Conservation (phyloP, 2,329 filamentous ascomycete species). For the Cladosporium sp. region DNA sequence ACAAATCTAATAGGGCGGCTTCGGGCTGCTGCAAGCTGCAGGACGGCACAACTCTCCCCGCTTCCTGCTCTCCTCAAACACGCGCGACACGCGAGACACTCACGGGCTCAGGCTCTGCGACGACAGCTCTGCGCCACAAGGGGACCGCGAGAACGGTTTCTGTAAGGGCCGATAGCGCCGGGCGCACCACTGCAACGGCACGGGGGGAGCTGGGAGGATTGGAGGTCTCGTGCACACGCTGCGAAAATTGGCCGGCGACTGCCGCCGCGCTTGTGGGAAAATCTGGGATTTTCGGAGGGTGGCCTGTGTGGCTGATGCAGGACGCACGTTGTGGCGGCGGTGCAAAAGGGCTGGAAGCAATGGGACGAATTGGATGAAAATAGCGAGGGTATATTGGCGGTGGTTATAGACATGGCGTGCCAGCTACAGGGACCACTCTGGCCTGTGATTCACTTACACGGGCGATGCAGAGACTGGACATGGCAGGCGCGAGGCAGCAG, state of each 20-base stretch:
- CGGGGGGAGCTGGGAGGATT: conserved; percentile 11
- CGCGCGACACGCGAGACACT: background rate
- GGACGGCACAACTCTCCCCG: conserved; percentile 6
- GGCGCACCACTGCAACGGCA: background rate
- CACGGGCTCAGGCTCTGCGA: conserved; percentile 2
- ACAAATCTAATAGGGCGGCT: too few species aligned
- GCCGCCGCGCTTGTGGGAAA: conserved; percentile 12
- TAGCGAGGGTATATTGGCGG: background rate
- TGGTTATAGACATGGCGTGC: background rate
- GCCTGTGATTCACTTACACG: background rate
- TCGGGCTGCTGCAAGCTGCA: background rate
- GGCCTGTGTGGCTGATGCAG: conserved; percentile 15
- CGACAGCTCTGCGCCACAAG: conserved; percentile 15
- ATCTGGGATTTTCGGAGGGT: conserved; percentile 9
- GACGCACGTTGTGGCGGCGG: background rate
- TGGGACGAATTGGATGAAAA: conserved; percentile 10
- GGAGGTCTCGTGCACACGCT: conserved; percentile 1
- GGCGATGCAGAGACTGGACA: background rate
- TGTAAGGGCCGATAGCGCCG: conserved; percentile 16
- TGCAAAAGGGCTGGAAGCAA: conserved; percentile 11
- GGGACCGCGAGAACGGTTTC: conserved; percentile 3
- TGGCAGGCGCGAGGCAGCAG: background rate
- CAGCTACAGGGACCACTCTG: background rate
- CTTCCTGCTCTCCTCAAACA: background rate
- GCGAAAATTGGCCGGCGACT: conserved; percentile 13